These are phyloP conservation scores for Parathielavia hyrcaniae DNA, from an alignment of 495 filamentous ascomycete species.

Conservation along the genomic window DNA sequence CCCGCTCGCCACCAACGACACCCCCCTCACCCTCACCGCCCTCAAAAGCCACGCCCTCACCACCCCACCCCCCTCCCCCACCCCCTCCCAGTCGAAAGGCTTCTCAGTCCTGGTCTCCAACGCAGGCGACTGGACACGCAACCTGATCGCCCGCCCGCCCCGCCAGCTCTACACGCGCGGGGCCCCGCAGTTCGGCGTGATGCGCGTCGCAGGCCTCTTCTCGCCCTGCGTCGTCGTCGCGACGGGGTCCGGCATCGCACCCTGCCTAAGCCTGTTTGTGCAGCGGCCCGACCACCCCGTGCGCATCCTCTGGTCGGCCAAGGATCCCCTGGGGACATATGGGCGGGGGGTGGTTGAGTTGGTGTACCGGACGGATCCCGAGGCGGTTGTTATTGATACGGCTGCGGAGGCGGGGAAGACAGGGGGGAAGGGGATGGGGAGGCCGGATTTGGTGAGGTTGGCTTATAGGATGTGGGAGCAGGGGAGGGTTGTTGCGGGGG, in stretches of 20 bases:
- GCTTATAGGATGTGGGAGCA: slow-evolving; percentile 52
- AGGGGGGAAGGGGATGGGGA: slow-evolving; percentile 30
- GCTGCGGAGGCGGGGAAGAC: too few relatives aligned
- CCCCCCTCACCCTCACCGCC: slow-evolving; percentile 45
- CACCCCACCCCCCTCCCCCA: slow-evolving; percentile 52
- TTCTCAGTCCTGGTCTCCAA: slow-evolving; percentile 70
- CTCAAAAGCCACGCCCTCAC: slow-evolving; percentile 19
- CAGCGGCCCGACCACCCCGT: slow-evolving; percentile 35
- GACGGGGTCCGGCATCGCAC: slow-evolving; percentile 79
- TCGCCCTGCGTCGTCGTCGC: slow-evolving; percentile 64
- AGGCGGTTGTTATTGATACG: slow-evolving; percentile 49
- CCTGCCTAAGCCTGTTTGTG: slow-evolving; percentile 49
- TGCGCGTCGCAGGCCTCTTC: slow-evolving; percentile 68
- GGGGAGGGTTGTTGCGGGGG: slow-evolving; percentile 32
- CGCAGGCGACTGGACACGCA: slow-evolving; percentile 77
- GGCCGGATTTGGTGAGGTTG: slow-evolving; percentile 51
- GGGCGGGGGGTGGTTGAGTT: slow-evolving; percentile 40
- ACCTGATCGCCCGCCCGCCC: slow-evolving; percentile 56
- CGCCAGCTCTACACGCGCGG: slow-evolving; percentile 52
- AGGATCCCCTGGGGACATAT: slow-evolving; percentile 41
- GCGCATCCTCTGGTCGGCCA: slow-evolving; percentile 48
- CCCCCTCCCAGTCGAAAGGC: slow-evolving; percentile 47
- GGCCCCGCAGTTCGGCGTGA: slow-evolving; percentile 58
- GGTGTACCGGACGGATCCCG: slow-evolving; percentile 41
- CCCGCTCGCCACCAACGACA: slow-evolving; percentile 49